Evolutionary conservation across 2,329 filamentous ascomycete genomes (phyloP).

Genomic region (Trichoderma atrobrunneum): DNA sequence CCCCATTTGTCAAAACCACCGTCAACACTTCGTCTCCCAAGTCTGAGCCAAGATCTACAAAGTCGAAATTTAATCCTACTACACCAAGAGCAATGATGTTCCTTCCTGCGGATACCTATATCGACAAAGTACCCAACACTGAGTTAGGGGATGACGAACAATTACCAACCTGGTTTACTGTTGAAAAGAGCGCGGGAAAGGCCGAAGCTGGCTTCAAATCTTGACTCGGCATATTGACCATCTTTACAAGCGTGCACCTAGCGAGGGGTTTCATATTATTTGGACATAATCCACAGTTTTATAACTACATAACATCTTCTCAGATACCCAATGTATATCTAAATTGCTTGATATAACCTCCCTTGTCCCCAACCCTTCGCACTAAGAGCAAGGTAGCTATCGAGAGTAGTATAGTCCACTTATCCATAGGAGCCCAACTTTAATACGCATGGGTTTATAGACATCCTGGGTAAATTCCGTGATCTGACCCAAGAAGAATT

Average conservation of each 20-base stretch:
- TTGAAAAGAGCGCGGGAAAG: background rate
- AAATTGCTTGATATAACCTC: background rate
- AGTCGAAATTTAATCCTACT: conserved; percentile 26
- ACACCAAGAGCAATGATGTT: conserved; percentile 32
- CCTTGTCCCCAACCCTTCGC: no score
- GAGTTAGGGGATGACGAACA: background rate
- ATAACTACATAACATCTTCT: background rate
- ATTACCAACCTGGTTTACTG: background rate
- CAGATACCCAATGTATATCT: background rate
- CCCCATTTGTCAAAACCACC: no score
- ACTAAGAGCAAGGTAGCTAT: no score
- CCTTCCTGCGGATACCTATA: background rate
- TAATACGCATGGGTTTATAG: background rate
- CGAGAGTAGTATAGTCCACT: no score
- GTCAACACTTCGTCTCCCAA: background rate
- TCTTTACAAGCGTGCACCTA: background rate
- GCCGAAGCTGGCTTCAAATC: background rate
- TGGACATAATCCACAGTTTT: background rate
- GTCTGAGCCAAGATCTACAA: background rate
- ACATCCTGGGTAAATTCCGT: background rate
- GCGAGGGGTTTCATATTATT: background rate
- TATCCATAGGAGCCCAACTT: no score
- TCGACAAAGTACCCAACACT: background rate
- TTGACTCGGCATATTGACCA: background rate
- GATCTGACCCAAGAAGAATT: background rate